Evolutionary conservation across 352 stramenopile species (phyloP).

Genomic region (Phytophthora sansomeana): DNA sequence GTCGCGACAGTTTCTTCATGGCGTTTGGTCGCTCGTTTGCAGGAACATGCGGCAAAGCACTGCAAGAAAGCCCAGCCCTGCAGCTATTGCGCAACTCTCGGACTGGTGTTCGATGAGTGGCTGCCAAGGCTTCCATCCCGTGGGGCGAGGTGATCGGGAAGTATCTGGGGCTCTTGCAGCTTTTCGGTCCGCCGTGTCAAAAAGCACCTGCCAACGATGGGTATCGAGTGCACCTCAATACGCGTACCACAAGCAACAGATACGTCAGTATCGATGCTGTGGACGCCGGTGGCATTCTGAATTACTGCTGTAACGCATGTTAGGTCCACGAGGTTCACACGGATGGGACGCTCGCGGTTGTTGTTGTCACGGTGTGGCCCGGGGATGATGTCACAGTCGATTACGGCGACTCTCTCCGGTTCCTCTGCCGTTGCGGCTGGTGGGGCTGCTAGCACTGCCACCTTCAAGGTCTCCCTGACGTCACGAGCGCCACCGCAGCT

Average conservation of each 20-base stretch:
- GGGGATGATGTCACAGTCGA: not conserved
- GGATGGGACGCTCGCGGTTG: not conserved
- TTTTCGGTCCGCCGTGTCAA: not conserved
- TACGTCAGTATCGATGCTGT: not conserved
- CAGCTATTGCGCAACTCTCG: no score
- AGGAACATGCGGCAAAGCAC: no score
- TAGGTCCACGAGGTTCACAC: not conserved
- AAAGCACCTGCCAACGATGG: not conserved
- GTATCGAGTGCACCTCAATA: not conserved
- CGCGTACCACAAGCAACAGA: not conserved
- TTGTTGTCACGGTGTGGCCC: not conserved
- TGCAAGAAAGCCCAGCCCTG: no score
- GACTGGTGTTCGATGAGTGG: no score
- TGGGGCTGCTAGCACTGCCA: not conserved
- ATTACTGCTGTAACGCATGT: no score
- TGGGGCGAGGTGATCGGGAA: not conserved
- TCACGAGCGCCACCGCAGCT: no score
- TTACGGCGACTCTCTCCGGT: not conserved
- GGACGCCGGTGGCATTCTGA: not conserved
- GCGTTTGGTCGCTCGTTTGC: no score
- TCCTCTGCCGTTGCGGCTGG: not conserved
- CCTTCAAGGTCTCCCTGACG: not conserved
- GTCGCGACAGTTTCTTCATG: no score
- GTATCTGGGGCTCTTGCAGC: not conserved
- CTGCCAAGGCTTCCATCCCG: no score